Evolutionary conservation across 2,329 filamentous ascomycete species (phyloP).

Genomic region (Monilinia fructigena): DNA sequence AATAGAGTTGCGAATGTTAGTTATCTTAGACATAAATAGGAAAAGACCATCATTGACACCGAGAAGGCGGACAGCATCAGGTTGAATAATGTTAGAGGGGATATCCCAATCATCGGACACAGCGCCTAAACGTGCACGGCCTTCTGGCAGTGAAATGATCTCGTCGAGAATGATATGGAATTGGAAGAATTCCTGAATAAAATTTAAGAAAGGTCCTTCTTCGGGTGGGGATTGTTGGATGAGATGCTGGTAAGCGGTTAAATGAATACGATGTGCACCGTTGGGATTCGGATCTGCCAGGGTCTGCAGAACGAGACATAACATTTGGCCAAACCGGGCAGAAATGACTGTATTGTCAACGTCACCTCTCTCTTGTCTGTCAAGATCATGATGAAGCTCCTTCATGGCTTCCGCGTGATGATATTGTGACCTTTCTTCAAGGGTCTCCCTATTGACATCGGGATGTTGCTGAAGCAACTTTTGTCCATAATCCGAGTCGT

Average conservation of each 20-base stretch:
- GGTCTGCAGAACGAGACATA: conserved; percentile 59
- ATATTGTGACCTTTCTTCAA: conserved; percentile 53
- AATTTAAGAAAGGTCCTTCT: conserved; percentile 69
- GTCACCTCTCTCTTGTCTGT: conserved; percentile 45
- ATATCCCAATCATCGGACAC: conserved; percentile 34
- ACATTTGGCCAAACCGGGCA: conserved; percentile 61
- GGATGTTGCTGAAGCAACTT: conserved; percentile 53
- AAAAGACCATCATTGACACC: conserved; percentile 84
- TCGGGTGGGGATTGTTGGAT: conserved; percentile 61
- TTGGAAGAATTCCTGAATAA: conserved; percentile 75
- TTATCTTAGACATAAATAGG: conserved; percentile 74
- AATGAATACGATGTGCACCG: conserved; percentile 77
- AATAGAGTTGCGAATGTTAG: conserved; percentile 71
- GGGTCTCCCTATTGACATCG: conserved; percentile 47
- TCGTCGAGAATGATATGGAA: conserved; percentile 73
- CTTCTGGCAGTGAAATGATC: conserved; percentile 49
- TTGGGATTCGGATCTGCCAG: conserved; percentile 54
- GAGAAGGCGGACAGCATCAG: conserved; percentile 53
- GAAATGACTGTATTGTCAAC: conserved; percentile 47
- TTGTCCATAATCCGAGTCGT: conserved; percentile 54
- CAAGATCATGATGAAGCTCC: conserved; percentile 49
- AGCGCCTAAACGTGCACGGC: conserved; percentile 38
- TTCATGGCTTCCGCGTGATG: conserved; percentile 57
- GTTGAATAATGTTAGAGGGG: conserved; percentile 32
- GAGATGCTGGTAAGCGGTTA: conserved; percentile 71